Percentiles rank a stretch among this genome's conserved stretches.
Conservation (phyloP, 371 early-diverging fungal genomes). For the Mortierella sp. region DNA sequence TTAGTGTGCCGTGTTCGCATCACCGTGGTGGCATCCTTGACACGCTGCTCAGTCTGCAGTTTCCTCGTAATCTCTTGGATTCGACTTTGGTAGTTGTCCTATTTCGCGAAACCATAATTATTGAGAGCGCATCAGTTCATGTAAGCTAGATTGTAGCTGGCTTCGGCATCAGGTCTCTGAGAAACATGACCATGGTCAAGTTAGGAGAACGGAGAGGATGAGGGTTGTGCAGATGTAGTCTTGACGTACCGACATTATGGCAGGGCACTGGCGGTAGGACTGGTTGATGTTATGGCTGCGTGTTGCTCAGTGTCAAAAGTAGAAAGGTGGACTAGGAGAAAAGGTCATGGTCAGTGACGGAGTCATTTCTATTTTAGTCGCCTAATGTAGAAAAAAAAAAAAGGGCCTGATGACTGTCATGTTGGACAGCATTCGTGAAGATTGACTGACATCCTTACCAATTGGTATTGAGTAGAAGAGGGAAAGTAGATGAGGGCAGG, state of each 20-base stretch:
- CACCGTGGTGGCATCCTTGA: slow-evolving; percentile 58
- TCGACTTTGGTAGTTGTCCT: slow-evolving; percentile 54
- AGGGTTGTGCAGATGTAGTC: background rate
- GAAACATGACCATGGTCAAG: too few species aligned
- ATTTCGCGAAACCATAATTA: background rate
- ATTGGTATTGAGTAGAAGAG: background rate
- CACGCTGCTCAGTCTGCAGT: slow-evolving; percentile 58
- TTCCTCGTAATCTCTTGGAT: slow-evolving; percentile 57
- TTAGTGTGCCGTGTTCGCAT: slow-evolving; percentile 57
- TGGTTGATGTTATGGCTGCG: too few species aligned
- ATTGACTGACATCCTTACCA: background rate
- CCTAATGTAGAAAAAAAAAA: background rate
- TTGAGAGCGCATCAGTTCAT: background rate
- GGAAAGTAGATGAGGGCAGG: too few species aligned
- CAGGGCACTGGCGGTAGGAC: background rate
- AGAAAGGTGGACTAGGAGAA: background rate
- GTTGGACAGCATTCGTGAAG: background rate
- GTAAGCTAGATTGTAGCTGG: too few species aligned
- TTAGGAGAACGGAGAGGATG: too few species aligned
- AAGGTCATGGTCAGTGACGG: background rate
- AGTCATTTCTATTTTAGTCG: background rate
- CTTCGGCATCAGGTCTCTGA: too few species aligned
- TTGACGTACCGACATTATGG: background rate
- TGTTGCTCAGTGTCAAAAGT: background rate
- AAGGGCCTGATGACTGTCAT: background rate